phyloP scores from a whole-genome alignment of 2,329 filamentous ascomycete genomes.

The Ascomycota sp. region DNA sequence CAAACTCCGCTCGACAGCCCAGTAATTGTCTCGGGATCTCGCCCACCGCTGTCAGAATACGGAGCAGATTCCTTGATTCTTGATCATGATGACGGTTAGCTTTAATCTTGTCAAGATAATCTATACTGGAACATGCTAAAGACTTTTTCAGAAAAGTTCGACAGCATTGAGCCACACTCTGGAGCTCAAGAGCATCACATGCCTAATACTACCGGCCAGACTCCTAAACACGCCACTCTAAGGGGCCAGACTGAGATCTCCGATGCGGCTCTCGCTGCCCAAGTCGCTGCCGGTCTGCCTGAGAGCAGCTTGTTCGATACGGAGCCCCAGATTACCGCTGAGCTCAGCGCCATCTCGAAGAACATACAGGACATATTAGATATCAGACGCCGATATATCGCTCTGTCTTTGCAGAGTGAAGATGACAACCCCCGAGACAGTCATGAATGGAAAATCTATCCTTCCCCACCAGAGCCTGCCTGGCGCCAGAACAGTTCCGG shows the following conservation, averaged over 20 bases:
- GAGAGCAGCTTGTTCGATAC: slow-evolving; percentile 46
- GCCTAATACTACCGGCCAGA: background rate
- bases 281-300: slow-evolving; percentile 29
- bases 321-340: slow-evolving; percentile 60
- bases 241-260: slow-evolving; percentile 9
- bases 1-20: slow-evolving; percentile 25
- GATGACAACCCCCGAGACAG: slow-evolving; percentile 77
- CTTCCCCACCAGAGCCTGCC: slow-evolving; percentile 71
- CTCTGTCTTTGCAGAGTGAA: slow-evolving; percentile 58
- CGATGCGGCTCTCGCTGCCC: slow-evolving; percentile 17
- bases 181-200: slow-evolving; percentile 1
- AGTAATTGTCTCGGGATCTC: slow-evolving; percentile 15
- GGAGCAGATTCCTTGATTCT: slow-evolving; percentile 14
- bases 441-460: slow-evolving; percentile 68
- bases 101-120: background rate
- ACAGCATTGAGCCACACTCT: slow-evolving; percentile 1
- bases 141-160: slow-evolving; percentile 2
- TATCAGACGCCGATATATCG: slow-evolving; percentile 69
- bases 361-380: slow-evolving; percentile 83
- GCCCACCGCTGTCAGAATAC: slow-evolving; percentile 14
- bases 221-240: background rate
- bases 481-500: slow-evolving; percentile 30
- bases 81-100: slow-evolving; percentile 8
- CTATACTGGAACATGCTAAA: slow-evolving; percentile 1
- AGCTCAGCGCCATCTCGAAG: slow-evolving; percentile 66